Evolutionary conservation across 2,329 filamentous ascomycete species (phyloP).

Genomic region (Purpureocillium lavendulum): DNA sequence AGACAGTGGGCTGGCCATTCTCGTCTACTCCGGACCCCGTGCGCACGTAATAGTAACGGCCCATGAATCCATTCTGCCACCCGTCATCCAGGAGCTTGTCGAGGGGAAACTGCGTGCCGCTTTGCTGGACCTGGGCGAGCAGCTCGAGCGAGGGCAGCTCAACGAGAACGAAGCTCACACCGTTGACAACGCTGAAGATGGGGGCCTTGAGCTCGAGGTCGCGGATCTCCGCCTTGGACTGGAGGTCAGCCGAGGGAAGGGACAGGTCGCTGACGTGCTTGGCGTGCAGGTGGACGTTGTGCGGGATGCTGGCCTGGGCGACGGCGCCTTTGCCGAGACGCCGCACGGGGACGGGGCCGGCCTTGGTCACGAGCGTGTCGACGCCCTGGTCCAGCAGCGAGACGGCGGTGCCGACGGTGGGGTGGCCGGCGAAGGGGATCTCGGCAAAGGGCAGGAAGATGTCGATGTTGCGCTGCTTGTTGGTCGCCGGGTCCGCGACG

Average conservation of each 20-base stretch:
- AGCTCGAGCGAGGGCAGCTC: slow-evolving; percentile 51
- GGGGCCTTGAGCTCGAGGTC: slow-evolving; percentile 33
- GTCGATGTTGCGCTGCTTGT: slow-evolving; percentile 36
- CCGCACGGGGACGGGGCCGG: slow-evolving; percentile 44
- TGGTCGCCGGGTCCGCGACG: slow-evolving; percentile 19
- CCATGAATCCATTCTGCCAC: slow-evolving; percentile 46
- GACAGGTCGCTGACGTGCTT: slow-evolving; percentile 25
- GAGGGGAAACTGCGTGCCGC: slow-evolving; percentile 22
- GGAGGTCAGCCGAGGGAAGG: slow-evolving; percentile 16
- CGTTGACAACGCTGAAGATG: slow-evolving; percentile 58
- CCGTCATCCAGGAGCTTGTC: slow-evolving; percentile 38
- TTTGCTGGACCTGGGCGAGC: slow-evolving; percentile 33
- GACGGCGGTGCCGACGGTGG: slow-evolving; percentile 48
- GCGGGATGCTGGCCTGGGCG: slow-evolving; percentile 52
- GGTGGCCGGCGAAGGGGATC: slow-evolving; percentile 55
- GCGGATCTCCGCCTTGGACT: slow-evolving; percentile 18
- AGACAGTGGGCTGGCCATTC: slow-evolving; percentile 16
- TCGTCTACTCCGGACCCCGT: slow-evolving; percentile 19
- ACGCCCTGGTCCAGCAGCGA: slow-evolving; percentile 33
- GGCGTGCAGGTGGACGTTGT: slow-evolving; percentile 55
- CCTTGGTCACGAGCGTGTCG: slow-evolving; percentile 42
- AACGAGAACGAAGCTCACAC: slow-evolving; percentile 65
- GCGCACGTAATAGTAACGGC: slow-evolving; percentile 51
- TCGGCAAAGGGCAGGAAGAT: slow-evolving; percentile 50
- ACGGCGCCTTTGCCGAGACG: slow-evolving; percentile 33